Evolutionary conservation across 345 rosid genomes (phyloP), one percentile per base, ranked within the genome.

Genomic region (Camelina laxa): DNA sequence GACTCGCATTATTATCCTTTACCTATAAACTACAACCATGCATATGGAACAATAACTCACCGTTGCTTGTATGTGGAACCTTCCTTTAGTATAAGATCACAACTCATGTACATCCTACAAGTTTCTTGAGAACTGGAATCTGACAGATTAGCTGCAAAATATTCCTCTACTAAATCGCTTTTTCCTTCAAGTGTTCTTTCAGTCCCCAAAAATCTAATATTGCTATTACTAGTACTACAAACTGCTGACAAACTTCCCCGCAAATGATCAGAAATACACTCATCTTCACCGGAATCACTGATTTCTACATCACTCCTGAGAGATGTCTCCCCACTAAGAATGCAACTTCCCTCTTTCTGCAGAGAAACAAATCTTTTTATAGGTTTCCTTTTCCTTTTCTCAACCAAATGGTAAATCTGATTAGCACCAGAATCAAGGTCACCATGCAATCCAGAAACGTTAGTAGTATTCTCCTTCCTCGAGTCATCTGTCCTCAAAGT

Each of bases 41-140:
- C 17, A 67, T 68, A 1, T 44, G 13, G 14, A 60, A 74, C 71
- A 61, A 50, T 67, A 54, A 41, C 60, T 83, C 80, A 90, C 98
- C 93, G 84, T 74, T 84, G 91, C 69, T 72, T 69, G 70, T 78
- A 79, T 19, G 77, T 74, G 72, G 88, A 81, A 60, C 84, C 91
- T 67, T 82, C 84, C 82, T 85, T 91, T 36, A 85, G 80, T 56
- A 89, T 67, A 53, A 90, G 82, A 77, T 81, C 85, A 80, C 95
- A 93, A 49, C 75, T 70, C 80, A 89, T 67, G 79, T 80, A 86
- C 41, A 60, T 84, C 70, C 71, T 70, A 80, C 96, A 87, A 74
- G 85, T 83, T 79, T 91, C 97, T 50, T 79, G 80, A 73, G 76
- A 65, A 70, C 82, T 79, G 61, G 86, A 67, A 78, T 87, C 87